Percentiles rank a stretch among this genome's conserved stretches.
Evolutionary conservation across 1,284 basidiomycete genomes (phyloP).

Genomic region (Puccinia sorghi): DNA sequence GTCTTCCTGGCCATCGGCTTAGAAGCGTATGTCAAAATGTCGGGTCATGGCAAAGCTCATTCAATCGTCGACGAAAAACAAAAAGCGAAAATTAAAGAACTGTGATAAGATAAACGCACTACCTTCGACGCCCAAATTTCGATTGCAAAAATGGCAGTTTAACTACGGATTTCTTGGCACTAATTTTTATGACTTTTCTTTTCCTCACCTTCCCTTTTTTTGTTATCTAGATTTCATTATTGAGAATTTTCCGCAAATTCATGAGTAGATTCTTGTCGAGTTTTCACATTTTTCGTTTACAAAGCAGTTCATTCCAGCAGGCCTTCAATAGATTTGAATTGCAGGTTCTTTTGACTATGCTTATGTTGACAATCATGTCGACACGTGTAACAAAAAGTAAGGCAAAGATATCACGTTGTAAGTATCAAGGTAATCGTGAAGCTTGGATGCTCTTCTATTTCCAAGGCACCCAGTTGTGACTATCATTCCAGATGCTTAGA

Average conservation of each 20-base stretch:
- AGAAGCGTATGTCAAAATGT: constrained; percentile 78
- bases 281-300: background rate
- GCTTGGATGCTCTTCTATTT: no score
- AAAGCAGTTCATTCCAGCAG: no score
- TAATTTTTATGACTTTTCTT: background rate
- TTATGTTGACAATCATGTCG: no score
- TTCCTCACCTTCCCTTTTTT: background rate
- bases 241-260: background rate
- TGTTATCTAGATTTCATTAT: background rate
- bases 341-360: no score
- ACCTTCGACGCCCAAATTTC: background rate
- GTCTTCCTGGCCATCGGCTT: constrained; percentile 93
- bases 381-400: no score
- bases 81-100: constrained; percentile 73
- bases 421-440: no score
- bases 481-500: no score
- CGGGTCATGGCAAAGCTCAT: constrained; percentile 56
- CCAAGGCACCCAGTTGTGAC: no score
- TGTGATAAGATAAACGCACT: constrained; percentile 61
- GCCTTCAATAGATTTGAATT: no score
- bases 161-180: background rate
- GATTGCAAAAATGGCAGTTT: background rate
- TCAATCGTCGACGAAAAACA: constrained; percentile 75
- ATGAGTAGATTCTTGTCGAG: constrained; percentile 8
- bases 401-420: no score